Evolutionary conservation across 305 asterid species (phyloP), one percentile per base, ranked within the genome.

Genomic region (Solanum hybrid): DNA sequence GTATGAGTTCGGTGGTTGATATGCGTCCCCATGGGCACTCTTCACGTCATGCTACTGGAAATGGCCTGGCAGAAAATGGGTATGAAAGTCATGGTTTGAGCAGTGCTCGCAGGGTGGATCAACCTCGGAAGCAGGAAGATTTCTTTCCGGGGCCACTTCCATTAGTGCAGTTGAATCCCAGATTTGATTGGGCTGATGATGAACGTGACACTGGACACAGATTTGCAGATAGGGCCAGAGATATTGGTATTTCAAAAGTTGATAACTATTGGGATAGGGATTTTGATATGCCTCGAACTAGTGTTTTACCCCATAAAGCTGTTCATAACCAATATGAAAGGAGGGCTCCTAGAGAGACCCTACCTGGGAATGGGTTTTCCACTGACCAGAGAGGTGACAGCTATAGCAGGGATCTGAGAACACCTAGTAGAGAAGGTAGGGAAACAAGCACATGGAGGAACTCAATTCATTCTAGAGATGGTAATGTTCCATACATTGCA

Each of bases 111-210:
- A 61, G 86, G 86, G 46, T 86, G 57, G 92, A 92, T 92, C 94
- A 90, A 24, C 33, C 81, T 86, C 92, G 89, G 92, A 97, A 94
- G 93, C 92, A 91, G 90, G 95, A 94, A 29, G 95, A 94, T 7
- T 92, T 80, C 90, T 93, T 95, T 86, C 92, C 94, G 18, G 96
- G 96, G 80, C 99, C 98, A 5, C 89, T 98, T 92, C 99, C 99
- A 35, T 86, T 96, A 87, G 97, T 98, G 86, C 95, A 93, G 86
- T 76, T 97, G 93, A 98, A 92, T 92, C 98, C 98, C 61, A 95
- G 98, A 92, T 95, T 96, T 84, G 98, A 98, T 94, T 98, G 99
- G 99, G 99, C 98, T 79, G 99, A 98, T 91, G 99, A 98, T 90
- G 99, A 98, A 93, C 98, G 99, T 82, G 99, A 98, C 86, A 98